These are phyloP conservation scores for Termitomyces sp. DNA, from an alignment of 768 basidiomycete species.

Conservation along the genomic window DNA sequence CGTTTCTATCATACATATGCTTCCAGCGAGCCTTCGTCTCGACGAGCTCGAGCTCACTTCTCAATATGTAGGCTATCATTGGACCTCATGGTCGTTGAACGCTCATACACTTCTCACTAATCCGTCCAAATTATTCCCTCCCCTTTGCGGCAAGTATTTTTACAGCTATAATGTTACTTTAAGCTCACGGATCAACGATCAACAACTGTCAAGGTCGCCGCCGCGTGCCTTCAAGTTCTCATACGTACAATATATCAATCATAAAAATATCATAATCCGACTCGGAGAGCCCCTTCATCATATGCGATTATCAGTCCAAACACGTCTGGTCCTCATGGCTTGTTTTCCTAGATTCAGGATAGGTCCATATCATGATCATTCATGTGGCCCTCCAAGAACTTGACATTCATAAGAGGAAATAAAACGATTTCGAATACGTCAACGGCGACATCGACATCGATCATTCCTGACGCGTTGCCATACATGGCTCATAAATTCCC, in stretches of 20 bases:
- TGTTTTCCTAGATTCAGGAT: not conserved
- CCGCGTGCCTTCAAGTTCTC: too few species aligned
- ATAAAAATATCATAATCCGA: not conserved
- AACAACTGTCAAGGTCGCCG: too few species aligned
- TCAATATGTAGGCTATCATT: too few species aligned
- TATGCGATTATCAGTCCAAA: not conserved
- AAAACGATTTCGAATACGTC: not conserved
- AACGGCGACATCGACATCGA: not conserved
- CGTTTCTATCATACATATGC: not conserved
- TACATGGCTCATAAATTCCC: not conserved
- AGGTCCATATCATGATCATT: not conserved
- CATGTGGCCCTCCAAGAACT: not conserved
- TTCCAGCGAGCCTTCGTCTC: not conserved
- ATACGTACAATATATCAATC: too few species aligned
- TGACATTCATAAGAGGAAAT: not conserved
- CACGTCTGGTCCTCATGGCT: not conserved
- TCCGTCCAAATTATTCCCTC: too few species aligned
- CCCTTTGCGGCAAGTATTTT: too few species aligned
- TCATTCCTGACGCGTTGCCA: not conserved
- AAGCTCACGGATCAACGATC: too few species aligned
- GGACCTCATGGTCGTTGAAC: too few species aligned
- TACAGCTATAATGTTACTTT: too few species aligned
- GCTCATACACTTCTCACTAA: too few species aligned
- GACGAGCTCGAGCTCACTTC: not conserved
- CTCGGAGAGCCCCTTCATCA: not conserved